phyloP scores from a whole-genome alignment of 805 yeast species.

The Candida ovalis region DNA sequence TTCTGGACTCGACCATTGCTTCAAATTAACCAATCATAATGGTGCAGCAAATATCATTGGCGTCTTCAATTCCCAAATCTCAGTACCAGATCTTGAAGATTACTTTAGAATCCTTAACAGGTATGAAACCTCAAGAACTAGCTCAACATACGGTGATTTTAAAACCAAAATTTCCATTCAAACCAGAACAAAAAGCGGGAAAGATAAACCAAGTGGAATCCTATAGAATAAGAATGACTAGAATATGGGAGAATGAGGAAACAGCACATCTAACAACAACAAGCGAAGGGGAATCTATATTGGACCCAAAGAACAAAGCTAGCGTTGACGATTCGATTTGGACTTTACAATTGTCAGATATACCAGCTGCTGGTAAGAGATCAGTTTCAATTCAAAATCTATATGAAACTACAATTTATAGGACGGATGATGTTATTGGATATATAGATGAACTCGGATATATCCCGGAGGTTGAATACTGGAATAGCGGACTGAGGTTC shows the following conservation, averaged over 20 bases:
- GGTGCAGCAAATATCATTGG: slow-evolving; percentile 54
- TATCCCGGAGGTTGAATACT: slow-evolving; percentile 55
- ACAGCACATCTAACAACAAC: neutral
- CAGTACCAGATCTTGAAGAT: slow-evolving; percentile 41
- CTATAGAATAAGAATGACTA: slow-evolving; percentile 45
- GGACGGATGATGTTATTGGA: slow-evolving; percentile 43
- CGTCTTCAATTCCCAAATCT: slow-evolving; percentile 40
- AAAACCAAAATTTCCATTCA: slow-evolving; percentile 47
- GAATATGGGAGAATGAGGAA: slow-evolving; percentile 37
- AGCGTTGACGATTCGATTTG: slow-evolving; percentile 37
- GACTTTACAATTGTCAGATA: slow-evolving; percentile 65
- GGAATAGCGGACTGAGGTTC: slow-evolving; percentile 58
- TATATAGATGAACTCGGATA: slow-evolving; percentile 68
- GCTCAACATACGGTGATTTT: slow-evolving; percentile 47
- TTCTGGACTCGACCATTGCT: neutral
- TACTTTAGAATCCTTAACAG: slow-evolving; percentile 51
- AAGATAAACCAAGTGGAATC: slow-evolving; percentile 56
- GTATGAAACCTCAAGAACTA: slow-evolving; percentile 41
- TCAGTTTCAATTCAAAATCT: slow-evolving; percentile 64
- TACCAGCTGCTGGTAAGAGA: slow-evolving; percentile 72
- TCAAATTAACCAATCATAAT: slow-evolving; percentile 21
- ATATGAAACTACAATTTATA: slow-evolving; percentile 53
- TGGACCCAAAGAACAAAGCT: slow-evolving; percentile 9
- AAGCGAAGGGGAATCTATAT: slow-evolving; percentile 16
- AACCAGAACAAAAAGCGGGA: slow-evolving; percentile 52